phyloP scores from a whole-genome alignment of 768 basidiomycete genomes.

The Lentinus brumalis region DNA sequence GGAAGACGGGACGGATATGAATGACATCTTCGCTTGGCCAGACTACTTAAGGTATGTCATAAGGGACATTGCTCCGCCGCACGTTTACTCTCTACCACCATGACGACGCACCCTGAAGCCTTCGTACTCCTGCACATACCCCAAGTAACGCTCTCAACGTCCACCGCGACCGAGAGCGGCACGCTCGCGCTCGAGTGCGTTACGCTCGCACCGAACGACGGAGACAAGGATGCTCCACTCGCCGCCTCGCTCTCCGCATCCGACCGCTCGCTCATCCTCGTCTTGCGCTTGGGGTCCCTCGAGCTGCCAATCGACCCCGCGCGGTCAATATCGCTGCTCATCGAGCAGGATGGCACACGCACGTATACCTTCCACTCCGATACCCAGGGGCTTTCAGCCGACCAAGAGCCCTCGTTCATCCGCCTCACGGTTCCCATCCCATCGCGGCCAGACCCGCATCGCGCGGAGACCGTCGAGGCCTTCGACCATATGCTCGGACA shows the following conservation, averaged over 20 bases:
- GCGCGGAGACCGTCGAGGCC: conserved; percentile 58
- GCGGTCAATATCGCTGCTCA: conserved; percentile 43
- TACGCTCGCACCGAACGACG: conserved; percentile 40
- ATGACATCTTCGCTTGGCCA: no score
- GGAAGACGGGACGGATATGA: no score
- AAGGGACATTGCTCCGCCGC: conserved; percentile 6
- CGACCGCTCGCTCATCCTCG: conserved; percentile 65
- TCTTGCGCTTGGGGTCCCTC: conserved; percentile 54
- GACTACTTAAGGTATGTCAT: no score
- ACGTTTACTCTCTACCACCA: conserved; percentile 22
- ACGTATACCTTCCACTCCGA: conserved; percentile 49
- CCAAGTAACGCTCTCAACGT: conserved; percentile 44
- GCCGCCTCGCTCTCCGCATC: conserved; percentile 19
- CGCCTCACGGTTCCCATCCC: conserved; percentile 30
- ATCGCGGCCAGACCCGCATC: conserved; percentile 32
- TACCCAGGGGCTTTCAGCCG: conserved; percentile 30
- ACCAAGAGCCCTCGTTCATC: conserved; percentile 22
- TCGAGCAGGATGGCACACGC: conserved; percentile 37
- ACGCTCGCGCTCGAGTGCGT: conserved; percentile 62
- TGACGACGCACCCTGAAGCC: conserved; percentile 33
- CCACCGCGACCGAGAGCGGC: conserved; percentile 40
- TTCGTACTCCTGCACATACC: conserved; percentile 58
- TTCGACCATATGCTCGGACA: conserved; percentile 70
- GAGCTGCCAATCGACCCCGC: conserved; percentile 66
- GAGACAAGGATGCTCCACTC: conserved; percentile 19